Conservation (phyloP, 257 asterid genomes). For the Nicotiana noctiflora region DNA sequence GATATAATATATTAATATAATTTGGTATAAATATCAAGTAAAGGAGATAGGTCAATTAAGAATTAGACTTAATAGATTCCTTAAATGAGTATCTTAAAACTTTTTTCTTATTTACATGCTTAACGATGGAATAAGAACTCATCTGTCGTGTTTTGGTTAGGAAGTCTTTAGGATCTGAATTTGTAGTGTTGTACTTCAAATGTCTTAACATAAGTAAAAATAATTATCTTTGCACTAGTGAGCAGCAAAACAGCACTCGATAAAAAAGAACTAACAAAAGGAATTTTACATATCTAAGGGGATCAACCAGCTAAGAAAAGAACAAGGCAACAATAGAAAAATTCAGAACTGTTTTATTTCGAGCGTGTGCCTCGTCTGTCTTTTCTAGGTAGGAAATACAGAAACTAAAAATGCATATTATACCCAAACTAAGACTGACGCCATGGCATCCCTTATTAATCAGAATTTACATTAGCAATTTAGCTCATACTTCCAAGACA, state of each 20-base stretch:
- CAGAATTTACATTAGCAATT: not conserved
- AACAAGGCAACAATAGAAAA: not conserved
- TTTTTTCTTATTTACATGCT: no score
- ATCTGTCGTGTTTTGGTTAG: not conserved
- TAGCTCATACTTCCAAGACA: slow-evolving; percentile 14
- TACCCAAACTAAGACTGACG: not conserved
- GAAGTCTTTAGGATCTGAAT: not conserved
- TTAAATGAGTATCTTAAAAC: not conserved
- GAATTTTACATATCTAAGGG: no score
- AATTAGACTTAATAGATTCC: not conserved
- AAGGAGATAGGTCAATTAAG: not conserved
- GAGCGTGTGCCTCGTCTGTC: not conserved
- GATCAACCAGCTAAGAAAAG: not conserved
- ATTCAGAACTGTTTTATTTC: not conserved
- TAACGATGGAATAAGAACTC: not conserved
- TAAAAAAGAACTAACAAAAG: no score
- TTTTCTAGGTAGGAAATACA: not conserved
- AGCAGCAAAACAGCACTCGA: no score
- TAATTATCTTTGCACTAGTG: not conserved
- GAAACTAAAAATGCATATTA: not conserved
- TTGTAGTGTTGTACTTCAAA: not conserved
- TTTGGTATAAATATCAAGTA: not conserved
- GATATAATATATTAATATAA: no score
- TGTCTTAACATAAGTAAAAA: not conserved
- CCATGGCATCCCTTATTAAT: not conserved